These are phyloP conservation scores for Pichia rugopelliculosa DNA, from an alignment of 805 yeast species.

Conservation along the genomic window DNA sequence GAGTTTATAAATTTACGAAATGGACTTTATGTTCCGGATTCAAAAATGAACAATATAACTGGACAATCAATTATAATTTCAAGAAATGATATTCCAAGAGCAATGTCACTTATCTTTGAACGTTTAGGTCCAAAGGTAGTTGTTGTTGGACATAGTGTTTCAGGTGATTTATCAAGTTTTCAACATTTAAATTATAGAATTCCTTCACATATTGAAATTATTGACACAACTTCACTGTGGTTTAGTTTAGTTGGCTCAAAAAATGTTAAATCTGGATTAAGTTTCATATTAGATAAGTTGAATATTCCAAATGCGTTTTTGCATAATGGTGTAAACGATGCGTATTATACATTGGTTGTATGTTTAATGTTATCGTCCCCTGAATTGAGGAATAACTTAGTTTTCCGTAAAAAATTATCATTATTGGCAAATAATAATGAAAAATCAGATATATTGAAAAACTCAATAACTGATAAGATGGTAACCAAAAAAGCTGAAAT, in stretches of 20 bases:
- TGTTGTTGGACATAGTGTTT: slow-evolving; percentile 26
- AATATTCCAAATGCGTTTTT: slow-evolving; percentile 24
- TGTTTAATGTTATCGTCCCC: slow-evolving; percentile 23
- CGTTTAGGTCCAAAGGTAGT: slow-evolving; percentile 14
- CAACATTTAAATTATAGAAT: slow-evolving; percentile 12
- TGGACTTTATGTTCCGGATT: slow-evolving; percentile 23
- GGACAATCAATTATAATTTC: slow-evolving; percentile 23
- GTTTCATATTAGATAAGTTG: slow-evolving; percentile 23
- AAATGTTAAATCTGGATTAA: slow-evolving; percentile 15
- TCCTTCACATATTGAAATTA: slow-evolving; percentile 17
- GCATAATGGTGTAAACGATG: slow-evolving; percentile 29
- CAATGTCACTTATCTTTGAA: slow-evolving; percentile 12
- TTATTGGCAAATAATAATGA: not conserved
- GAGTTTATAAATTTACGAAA: slow-evolving; percentile 18
- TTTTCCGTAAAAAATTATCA: not conserved
- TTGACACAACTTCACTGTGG: slow-evolving; percentile 27
- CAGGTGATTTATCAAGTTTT: slow-evolving; percentile 22
- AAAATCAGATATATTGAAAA: not conserved
- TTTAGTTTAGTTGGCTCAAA: slow-evolving; percentile 13
- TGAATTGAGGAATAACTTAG: slow-evolving; percentile 20
- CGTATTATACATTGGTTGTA: slow-evolving; percentile 25
- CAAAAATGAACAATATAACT: slow-evolving; percentile 21
- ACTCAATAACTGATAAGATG: not conserved
- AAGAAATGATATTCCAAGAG: slow-evolving; percentile 10
- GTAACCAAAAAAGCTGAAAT: not conserved